Evolutionary conservation across 768 basidiomycete species (phyloP).

Genomic region (Boletus bicolor): DNA sequence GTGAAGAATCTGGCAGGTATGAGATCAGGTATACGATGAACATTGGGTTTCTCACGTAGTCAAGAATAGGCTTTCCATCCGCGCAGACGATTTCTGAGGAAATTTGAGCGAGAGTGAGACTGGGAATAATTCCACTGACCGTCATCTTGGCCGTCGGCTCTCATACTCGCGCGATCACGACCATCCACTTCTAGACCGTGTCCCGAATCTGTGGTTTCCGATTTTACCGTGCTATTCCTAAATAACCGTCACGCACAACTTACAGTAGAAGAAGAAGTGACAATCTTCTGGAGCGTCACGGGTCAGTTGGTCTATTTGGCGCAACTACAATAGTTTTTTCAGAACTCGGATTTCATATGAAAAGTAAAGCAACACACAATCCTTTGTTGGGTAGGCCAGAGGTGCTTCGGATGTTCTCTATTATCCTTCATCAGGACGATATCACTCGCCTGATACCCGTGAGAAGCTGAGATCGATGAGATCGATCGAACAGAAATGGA

Average conservation of each 20-base stretch:
- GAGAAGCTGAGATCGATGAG: conserved; percentile 27
- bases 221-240: neutral
- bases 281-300: conserved; percentile 41
- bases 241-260: conserved; percentile 1
- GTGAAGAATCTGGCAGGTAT: conserved; percentile 18
- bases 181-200: conserved; percentile 20
- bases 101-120: neutral
- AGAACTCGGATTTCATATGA: neutral
- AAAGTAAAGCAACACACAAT: conserved; percentile 36
- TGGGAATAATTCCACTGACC: conserved; percentile 29
- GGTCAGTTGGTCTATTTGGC: conserved; percentile 42
- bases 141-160: conserved; percentile 49
- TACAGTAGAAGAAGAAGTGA: conserved; percentile 56
- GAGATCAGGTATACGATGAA: neutral
- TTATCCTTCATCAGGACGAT: conserved; percentile 45
- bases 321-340: conserved; percentile 24
- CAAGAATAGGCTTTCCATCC: conserved; percentile 19
- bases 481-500: neutral
- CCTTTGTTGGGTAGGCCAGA: conserved; percentile 41
- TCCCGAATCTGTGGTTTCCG: conserved; percentile 14
- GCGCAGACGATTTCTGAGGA: conserved; percentile 21
- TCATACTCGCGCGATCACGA: conserved; percentile 30
- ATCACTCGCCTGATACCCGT: conserved; percentile 38
- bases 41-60: conserved; percentile 16
- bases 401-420: conserved; percentile 21